phyloP scores from a whole-genome alignment of 2,329 filamentous ascomycete genomes.

The Fusarium sp. region DNA sequence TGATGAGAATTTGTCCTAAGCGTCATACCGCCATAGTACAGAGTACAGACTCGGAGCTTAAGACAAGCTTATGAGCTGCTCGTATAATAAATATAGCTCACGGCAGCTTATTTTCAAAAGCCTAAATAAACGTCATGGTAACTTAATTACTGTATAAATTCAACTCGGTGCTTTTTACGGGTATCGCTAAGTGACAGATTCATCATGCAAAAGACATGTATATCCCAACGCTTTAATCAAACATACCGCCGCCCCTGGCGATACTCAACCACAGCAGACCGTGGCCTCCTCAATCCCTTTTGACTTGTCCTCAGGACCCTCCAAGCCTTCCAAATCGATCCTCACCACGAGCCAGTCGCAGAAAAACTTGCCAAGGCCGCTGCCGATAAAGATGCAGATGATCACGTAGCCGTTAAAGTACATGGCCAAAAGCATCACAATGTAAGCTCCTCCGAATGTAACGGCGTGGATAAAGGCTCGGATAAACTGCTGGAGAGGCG shows the following conservation, averaged over 20 bases:
- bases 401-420: slow-evolving; percentile 79
- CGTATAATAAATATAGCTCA: neutral
- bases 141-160: neutral
- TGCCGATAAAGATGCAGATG: slow-evolving; percentile 76
- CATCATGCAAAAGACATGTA: neutral
- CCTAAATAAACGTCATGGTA: neutral
- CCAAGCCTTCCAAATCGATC: slow-evolving; percentile 52
- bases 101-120: neutral
- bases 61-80: neutral
- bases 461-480: slow-evolving; percentile 75
- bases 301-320: slow-evolving; percentile 38
- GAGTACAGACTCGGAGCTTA: neutral
- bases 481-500: slow-evolving; percentile 71
- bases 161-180: slow-evolving; percentile 10
- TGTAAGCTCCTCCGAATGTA: slow-evolving; percentile 80
- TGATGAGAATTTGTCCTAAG: neutral
- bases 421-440: slow-evolving; percentile 78
- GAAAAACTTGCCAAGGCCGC: slow-evolving; percentile 65
- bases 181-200: slow-evolving; percentile 36
- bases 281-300: slow-evolving; percentile 60
- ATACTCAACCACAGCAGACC: slow-evolving; percentile 59
- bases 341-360: slow-evolving; percentile 64
- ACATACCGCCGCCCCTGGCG: neutral
- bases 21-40: neutral
- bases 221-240: neutral